Conservation (phyloP, 805 yeast genomes). For the Saturnispora diversa region DNA sequence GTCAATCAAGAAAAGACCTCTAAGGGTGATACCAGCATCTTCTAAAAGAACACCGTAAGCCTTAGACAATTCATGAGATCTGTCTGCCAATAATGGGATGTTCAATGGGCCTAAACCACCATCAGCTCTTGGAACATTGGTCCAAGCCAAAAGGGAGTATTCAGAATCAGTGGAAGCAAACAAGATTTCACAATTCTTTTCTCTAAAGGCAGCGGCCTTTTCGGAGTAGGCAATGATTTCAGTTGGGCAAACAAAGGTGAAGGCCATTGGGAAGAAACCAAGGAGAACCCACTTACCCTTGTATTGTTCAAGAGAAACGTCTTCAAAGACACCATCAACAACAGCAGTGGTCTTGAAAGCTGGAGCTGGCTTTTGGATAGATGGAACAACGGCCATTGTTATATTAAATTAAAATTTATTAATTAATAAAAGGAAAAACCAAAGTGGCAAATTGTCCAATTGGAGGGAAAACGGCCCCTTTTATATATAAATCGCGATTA, state of each 20-base stretch:
- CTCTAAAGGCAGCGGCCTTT: slow-evolving; percentile 83
- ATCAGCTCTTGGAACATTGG: slow-evolving; percentile 89
- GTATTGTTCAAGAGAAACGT: slow-evolving; percentile 87
- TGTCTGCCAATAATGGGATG: slow-evolving; percentile 93
- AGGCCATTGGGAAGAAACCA: slow-evolving; percentile 97
- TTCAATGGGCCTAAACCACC: slow-evolving; percentile 97
- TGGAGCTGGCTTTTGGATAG: slow-evolving; percentile 95
- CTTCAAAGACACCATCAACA: slow-evolving; percentile 93
- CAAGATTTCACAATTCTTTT: slow-evolving; percentile 78
- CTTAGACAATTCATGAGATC: slow-evolving; percentile 88
- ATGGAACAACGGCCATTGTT: slow-evolving; percentile 63
- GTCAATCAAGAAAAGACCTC: slow-evolving; percentile 97
- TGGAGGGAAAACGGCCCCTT: background rate
- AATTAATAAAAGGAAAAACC: slow-evolving; percentile 1
- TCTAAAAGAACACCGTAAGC: slow-evolving; percentile 97
- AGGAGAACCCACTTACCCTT: slow-evolving; percentile 96
- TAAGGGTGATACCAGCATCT: slow-evolving; percentile 94
- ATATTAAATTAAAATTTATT: background rate
- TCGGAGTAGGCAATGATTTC: slow-evolving; percentile 98
- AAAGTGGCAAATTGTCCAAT: background rate
- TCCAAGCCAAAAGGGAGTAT: slow-evolving; percentile 96
- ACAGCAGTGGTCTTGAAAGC: slow-evolving; percentile 94
- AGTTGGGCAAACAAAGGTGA: slow-evolving; percentile 99
- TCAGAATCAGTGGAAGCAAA: slow-evolving; percentile 98
- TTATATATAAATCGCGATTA: too few relatives aligned